Base-by-base conservation (phyloP, 495 filamentous ascomycete species). In the Aspergillus sclerotiicarbonarius region DNA sequence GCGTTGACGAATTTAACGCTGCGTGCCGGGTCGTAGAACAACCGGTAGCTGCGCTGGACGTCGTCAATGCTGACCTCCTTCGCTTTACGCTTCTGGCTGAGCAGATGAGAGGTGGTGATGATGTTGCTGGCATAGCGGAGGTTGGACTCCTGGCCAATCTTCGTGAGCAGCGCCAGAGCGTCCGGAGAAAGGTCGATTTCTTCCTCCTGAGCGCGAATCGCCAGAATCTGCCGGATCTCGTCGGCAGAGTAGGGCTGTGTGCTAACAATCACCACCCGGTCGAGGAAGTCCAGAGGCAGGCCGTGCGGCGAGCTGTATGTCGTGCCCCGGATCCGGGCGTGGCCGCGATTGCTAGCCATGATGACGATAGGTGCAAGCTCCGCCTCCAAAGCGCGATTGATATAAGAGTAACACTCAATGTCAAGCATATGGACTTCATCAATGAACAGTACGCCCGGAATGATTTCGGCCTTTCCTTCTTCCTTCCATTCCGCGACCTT, bases 401-500 rank as follows among this genome's bases (percentile, higher is more conserved):
- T 87, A 79, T 91, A 99, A 44, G 90, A 92, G 77, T 96, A 99
- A 77, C 94, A 97, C 67, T 99, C 94, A 61, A 97, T 96, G 70
- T 99, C 94, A 18, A 99, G 88, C 94, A 98, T 98, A 78, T 99
- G 94, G 2, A 99, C 92, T 75, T 99, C 94, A 65, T 99, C 94
- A 64, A 99, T 96, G 79, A 99, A 99, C 9, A 99, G 78, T 18
- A 99, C 94, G 49, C 94, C 94, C 0, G 94, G 94, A 3, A 98
- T 93, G 19, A 99, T 97, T 76, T 94, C 91, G 12, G 94, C 94
- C 69, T 98, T 98, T 73, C 95, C 95, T 71, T 98, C 94, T 71
- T 98, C 95, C 69, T 95, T 96, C 94, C 95, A 99, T 72, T 98
- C 95, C 2, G 83, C 92, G 0, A 98, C 91, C 73, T 98, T 98